Evolutionary conservation across 768 basidiomycete genomes (phyloP).

Genomic region (Phanerochaete carnosa): DNA sequence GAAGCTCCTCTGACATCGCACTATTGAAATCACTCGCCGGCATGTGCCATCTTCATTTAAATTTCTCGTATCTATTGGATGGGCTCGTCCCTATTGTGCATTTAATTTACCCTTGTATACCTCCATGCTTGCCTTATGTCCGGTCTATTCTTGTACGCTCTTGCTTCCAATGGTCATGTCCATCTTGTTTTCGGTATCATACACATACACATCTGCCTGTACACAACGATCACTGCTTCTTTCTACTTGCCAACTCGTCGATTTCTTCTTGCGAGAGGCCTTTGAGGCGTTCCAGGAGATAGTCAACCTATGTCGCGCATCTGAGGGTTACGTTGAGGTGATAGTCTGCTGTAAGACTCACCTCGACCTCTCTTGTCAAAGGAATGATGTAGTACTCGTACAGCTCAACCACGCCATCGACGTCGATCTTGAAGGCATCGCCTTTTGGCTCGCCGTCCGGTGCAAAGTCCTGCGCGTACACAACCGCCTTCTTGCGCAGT

Average conservation of each 20-base stretch:
- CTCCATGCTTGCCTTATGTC: background rate
- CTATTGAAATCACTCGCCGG: background rate
- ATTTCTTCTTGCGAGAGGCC: slow-evolving; percentile 82
- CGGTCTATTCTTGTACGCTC: background rate
- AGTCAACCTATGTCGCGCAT: slow-evolving; percentile 71
- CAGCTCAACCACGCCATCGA: slow-evolving; percentile 87
- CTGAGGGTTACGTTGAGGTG: slow-evolving; percentile 1
- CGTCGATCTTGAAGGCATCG: slow-evolving; percentile 74
- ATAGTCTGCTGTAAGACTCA: slow-evolving; percentile 29
- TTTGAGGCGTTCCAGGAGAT: slow-evolving; percentile 86
- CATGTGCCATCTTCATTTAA: slow-evolving; percentile 2
- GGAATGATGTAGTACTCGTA: slow-evolving; percentile 97
- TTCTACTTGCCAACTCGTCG: slow-evolving; percentile 45
- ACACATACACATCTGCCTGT: background rate
- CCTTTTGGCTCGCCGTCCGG: slow-evolving; percentile 55
- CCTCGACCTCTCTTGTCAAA: slow-evolving; percentile 97
- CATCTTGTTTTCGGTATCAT: background rate
- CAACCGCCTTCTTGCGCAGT: slow-evolving; percentile 76
- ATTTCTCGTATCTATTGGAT: background rate
- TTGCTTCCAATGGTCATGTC: background rate
- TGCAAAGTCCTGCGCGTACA: slow-evolving; percentile 81
- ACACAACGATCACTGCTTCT: slow-evolving; percentile 6
- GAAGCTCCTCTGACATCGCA: background rate
- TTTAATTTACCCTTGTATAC: slow-evolving; percentile 2
- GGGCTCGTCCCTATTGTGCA: slow-evolving; percentile 3